Percentiles rank a stretch among this genome's conserved stretches.
Conservation (phyloP, 1,284 basidiomycete genomes). For the Heliocybe sulcata region DNA sequence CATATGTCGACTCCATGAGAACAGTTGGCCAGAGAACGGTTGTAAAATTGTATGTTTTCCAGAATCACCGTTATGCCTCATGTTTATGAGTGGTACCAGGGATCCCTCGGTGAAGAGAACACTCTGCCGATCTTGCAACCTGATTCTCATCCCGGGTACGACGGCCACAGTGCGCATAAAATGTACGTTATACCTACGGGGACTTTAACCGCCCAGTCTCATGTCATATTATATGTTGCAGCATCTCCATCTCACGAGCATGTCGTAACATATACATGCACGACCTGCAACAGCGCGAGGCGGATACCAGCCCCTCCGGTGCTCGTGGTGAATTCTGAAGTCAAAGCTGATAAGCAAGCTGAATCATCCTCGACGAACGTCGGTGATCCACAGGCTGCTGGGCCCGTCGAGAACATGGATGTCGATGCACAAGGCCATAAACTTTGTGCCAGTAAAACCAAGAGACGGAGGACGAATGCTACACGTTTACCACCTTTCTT, state of each 20-base stretch:
- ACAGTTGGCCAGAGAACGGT: slow-evolving; percentile 66
- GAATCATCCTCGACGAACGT: neutral
- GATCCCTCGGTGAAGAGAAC: slow-evolving; percentile 76
- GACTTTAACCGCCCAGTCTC: slow-evolving; percentile 4
- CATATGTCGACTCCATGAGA: slow-evolving; percentile 62
- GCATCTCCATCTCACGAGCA: slow-evolving; percentile 46
- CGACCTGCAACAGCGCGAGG: slow-evolving; percentile 40
- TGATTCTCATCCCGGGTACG: slow-evolving; percentile 58
- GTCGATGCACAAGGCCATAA: slow-evolving; percentile 8
- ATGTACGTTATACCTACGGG: slow-evolving; percentile 30
- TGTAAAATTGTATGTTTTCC: slow-evolving; percentile 57
- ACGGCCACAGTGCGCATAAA: slow-evolving; percentile 58
- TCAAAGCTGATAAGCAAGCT: neutral
- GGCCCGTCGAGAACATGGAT: neutral
- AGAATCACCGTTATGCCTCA: neutral
- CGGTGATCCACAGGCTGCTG: neutral
- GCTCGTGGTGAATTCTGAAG: slow-evolving; percentile 7
- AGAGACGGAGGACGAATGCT: slow-evolving; percentile 9
- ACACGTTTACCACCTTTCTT: slow-evolving; percentile 45
- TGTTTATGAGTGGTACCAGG: slow-evolving; percentile 26
- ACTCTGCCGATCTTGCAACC: slow-evolving; percentile 61
- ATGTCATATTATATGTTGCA: slow-evolving; percentile 14
- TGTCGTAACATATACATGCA: slow-evolving; percentile 48
- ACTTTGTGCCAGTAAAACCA: slow-evolving; percentile 8
- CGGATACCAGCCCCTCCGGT: slow-evolving; percentile 57